Evolutionary conservation across 2,329 filamentous ascomycete species (phyloP), one percentile per base, ranked within the genome.

Genomic region (Pestalotiopsis fici): DNA sequence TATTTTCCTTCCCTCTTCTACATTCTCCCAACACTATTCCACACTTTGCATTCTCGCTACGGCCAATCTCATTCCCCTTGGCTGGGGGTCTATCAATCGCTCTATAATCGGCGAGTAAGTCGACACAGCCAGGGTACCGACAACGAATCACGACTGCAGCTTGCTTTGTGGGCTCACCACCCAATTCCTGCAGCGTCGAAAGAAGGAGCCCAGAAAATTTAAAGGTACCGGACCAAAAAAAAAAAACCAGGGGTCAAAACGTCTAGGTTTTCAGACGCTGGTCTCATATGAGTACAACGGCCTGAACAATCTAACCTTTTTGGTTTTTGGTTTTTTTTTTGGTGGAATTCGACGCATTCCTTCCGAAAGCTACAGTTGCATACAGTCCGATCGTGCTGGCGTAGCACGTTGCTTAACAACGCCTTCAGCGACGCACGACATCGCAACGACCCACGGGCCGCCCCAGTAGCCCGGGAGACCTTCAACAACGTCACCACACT

Each of bases 231-330:
- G 18, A 43, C 37, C 31, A 21, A 21, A 21, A 27, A 27, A 21
- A 59, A 59, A 59, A 35, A 37, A 28, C 61, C 61, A 64, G 61
- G 61, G 61, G 61, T 64, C 55, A 35, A 64, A 55, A 64, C 39
- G 61, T 55, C 25, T 35, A 54, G 61, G 50, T 27, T 21, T 43
- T 43, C 61, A 31, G 31, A 64, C n/a, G 27, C 25, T 15, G 27
- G 11, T 6, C 15, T 64, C 39, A 31, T n/a, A 47, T 35, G 35
- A 12, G 35, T 50, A 18, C 59, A 62, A 31, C 15, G 59, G 59
- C 59, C 9, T n/a, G 28, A 35, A 47, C 37, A 62, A 50, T 50
- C 21, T n/a, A n/a, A n/a, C n/a, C n/a, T n/a, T n/a, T n/a, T n/a
- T n/a, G n/a, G n/a, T n/a, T n/a, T n/a, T n/a, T n/a, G n/a, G 23